phyloP scores from a whole-genome alignment of 345 rosid species.

The Brassica carinata region DNA sequence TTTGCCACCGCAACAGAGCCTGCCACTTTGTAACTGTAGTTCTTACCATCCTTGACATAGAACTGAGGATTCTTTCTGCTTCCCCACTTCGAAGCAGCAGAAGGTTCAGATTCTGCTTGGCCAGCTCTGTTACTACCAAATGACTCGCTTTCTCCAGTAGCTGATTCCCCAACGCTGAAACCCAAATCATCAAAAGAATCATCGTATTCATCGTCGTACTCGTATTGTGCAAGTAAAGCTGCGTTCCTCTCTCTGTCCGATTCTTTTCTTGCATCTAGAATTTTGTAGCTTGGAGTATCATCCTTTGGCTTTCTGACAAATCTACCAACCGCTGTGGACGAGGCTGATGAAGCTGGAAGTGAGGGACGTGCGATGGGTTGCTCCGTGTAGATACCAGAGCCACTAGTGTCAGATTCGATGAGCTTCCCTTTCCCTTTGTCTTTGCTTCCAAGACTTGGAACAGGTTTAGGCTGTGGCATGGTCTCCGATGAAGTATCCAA shows the following conservation, averaged over 20 bases:
- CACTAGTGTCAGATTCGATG: conserved; percentile 46
- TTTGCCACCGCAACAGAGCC: conserved; percentile 84
- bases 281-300: conserved; percentile 48
- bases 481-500: conserved; percentile 69
- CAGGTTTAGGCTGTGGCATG: conserved; percentile 55
- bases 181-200: conserved; percentile 98
- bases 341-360: conserved; percentile 47
- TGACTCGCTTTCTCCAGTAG: conserved; percentile 65
- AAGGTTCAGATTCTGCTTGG: conserved; percentile 39
- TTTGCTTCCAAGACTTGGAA: conserved; percentile 46
- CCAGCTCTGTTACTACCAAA: conserved; percentile 48
- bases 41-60: conserved; percentile 92
- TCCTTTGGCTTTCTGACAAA: conserved; percentile 71
- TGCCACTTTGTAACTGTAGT: conserved; percentile 88
- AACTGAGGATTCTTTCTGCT: conserved; percentile 76
- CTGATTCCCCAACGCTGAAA: conserved; percentile 64
- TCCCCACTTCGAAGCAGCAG: conserved; percentile 70
- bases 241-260: conserved; percentile 51
- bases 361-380: conserved; percentile 44
- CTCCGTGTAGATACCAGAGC: conserved; percentile 32
- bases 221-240: conserved; percentile 69
- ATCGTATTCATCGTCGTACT: conserved; percentile 95
- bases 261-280: conserved; percentile 56
- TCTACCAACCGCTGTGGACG: conserved; percentile 68
- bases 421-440: conserved; percentile 88